A percentile compares a stretch with the other conserved stretches of the same genome.
phyloP scores from a whole-genome alignment of 2,329 filamentous ascomycete genomes.

The Fusarium sp. region DNA sequence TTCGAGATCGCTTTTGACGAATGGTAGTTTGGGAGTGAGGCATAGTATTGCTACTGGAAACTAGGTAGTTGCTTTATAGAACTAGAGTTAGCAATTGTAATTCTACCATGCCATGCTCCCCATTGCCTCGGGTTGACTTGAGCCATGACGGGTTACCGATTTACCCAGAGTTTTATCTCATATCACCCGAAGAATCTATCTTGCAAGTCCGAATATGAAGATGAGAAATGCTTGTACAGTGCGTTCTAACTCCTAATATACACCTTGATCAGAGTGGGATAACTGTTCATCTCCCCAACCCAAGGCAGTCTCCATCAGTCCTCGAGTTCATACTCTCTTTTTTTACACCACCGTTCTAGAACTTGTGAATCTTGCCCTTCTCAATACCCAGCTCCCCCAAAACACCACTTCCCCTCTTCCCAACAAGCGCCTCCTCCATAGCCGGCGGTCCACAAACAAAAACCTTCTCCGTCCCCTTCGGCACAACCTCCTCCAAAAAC shows the following conservation, averaged over 20 bases:
- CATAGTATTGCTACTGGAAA: constrained; percentile 38
- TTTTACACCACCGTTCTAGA: too few relatives aligned
- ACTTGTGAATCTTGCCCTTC: constrained; percentile 69
- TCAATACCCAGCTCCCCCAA: constrained; percentile 68
- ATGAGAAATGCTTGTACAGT: background rate
- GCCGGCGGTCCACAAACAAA: constrained; percentile 76
- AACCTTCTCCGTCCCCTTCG: constrained; percentile 61
- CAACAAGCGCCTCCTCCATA: constrained; percentile 71
- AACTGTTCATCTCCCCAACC: background rate
- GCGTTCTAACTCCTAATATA: background rate
- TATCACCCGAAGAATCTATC: fast-evolving
- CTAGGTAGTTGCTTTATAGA: background rate
- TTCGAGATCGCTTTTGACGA: constrained; percentile 31
- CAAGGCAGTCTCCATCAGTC: fast-evolving
- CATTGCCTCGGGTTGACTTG: background rate
- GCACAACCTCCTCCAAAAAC: constrained; percentile 63
- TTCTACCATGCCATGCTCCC: fast-evolving
- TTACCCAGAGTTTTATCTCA: background rate
- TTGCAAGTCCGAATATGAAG: fast-evolving
- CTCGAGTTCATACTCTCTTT: too few relatives aligned
- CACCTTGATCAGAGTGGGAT: background rate
- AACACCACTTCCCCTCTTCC: constrained; percentile 60
- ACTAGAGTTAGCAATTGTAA: background rate
- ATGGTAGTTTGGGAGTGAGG: constrained; percentile 36
- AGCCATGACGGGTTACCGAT: too few relatives aligned